Percentiles rank a stretch among this genome's conserved stretches.
Conservation (phyloP, 805 yeast species). For the Lachancea mirantina region DNA sequence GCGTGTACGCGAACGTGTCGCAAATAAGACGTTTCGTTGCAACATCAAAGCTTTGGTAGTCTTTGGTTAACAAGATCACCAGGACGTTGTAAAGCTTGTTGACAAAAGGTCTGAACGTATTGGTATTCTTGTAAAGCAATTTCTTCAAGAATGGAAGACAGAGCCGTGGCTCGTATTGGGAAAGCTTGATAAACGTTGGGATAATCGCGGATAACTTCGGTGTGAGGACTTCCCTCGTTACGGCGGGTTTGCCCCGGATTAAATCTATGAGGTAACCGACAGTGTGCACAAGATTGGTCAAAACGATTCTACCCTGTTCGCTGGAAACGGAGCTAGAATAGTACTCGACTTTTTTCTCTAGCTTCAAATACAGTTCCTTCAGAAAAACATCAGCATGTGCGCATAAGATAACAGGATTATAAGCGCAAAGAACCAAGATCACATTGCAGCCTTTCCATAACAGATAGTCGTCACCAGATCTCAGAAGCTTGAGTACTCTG, state of each 20-base stretch:
- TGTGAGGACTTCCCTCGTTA: slow-evolving; percentile 76
- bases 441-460: slow-evolving; percentile 58
- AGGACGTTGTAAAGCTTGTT: slow-evolving; percentile 49
- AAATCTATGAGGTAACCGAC: slow-evolving; percentile 30
- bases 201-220: slow-evolving; percentile 67
- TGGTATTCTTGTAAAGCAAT: slow-evolving; percentile 52
- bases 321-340: slow-evolving; percentile 16
- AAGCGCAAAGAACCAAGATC: slow-evolving; percentile 37
- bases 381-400: slow-evolving; percentile 28
- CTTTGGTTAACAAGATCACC: slow-evolving; percentile 30
- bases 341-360: slow-evolving; percentile 24
- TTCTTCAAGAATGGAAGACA: slow-evolving; percentile 37
- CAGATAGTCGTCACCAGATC: slow-evolving; percentile 37
- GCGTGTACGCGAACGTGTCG: slow-evolving; percentile 48
- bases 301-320: slow-evolving; percentile 17
- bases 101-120: slow-evolving; percentile 76
- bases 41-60: slow-evolving; percentile 35
- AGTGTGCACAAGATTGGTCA: slow-evolving; percentile 28
- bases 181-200: slow-evolving; percentile 40
- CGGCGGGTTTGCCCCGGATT: slow-evolving; percentile 72
- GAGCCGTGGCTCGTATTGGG: slow-evolving; percentile 33
- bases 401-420: slow-evolving; percentile 30
- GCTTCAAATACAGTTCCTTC: slow-evolving; percentile 21
- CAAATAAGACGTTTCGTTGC: slow-evolving; percentile 38
- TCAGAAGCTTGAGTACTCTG: slow-evolving; percentile 37